Conservation (phyloP, 768 basidiomycete species). For the Lactarius pseudohatsudake region DNA sequence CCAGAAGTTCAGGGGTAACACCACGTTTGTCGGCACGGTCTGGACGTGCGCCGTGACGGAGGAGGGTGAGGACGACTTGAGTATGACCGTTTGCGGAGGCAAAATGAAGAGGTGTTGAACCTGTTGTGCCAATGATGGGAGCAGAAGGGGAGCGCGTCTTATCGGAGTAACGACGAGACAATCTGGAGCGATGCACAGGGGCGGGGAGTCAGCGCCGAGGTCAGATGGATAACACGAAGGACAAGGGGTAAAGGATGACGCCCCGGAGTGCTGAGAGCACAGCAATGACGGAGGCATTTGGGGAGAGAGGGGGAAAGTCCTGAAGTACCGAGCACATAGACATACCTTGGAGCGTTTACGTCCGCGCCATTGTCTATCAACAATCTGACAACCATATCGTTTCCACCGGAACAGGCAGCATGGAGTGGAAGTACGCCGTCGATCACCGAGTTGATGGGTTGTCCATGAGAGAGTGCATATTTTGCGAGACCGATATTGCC, state of each 20-base stretch:
- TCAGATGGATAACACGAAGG: constrained; percentile 7
- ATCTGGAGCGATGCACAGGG: constrained; percentile 39
- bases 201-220: constrained; percentile 2
- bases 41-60: constrained; percentile 81
- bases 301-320: not conserved
- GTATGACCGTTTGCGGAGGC: constrained; percentile 94
- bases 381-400: constrained; percentile 81
- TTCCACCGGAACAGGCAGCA: constrained; percentile 90
- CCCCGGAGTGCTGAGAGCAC: not conserved
- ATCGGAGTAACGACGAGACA: constrained; percentile 72
- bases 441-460: constrained; percentile 93
- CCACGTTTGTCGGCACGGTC: constrained; percentile 89
- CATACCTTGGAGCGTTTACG: constrained; percentile 88
- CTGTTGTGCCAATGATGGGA: constrained; percentile 79
- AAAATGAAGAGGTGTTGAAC: constrained; percentile 94
- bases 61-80: constrained; percentile 70
- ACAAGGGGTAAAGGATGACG: not conserved
- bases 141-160: constrained; percentile 64
- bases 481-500: constrained; percentile 92
- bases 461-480: constrained; percentile 90
- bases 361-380: constrained; percentile 95
- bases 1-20: constrained; percentile 81
- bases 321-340: constrained; percentile 31
- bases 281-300: not conserved
- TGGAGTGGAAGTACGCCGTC: constrained; percentile 97